Evolutionary conservation across 2,329 filamentous ascomycete species (phyloP), one percentile per base, ranked within the genome.

Genomic region (Aspergillus tamarii): DNA sequence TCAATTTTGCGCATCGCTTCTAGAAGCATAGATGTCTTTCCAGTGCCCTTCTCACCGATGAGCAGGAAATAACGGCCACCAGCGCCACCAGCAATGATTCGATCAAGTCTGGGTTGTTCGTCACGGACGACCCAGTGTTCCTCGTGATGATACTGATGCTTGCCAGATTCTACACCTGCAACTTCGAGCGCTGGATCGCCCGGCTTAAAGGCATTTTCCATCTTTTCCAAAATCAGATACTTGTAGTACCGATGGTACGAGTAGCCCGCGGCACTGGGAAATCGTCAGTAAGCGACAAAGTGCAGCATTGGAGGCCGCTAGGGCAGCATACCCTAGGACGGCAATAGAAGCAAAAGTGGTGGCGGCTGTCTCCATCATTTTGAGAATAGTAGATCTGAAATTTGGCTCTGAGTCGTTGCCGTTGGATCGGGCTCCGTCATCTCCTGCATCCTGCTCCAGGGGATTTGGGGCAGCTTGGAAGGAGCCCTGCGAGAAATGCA

Each of bases 1-100:
- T 97, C 87, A 61, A 94, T 90, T 77, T 96, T 96, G 60, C 90
- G 89, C 94, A 99, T 99, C 10, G 93, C 92, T 75, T 98, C 93
- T 23, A 99, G 84, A 72, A 99, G 82, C 95, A 99, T 98, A 69
- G 92, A 96, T 64, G 92, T 96, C 82, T 99, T 99, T 8, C 95
- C 95, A 0, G 92, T 96, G 6, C 95, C 95, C 80, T 99, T 98
- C 74, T 98, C 95, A 52, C 95, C 95, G 54, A 98, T 88, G 2
- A 99, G 83, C 2, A 99, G 85, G 77, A 95, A 92, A 74, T 99
- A 99, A 74, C 96, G 93, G 12, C 95, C 95, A 53, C 83, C 83
- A 32, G 87, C 84, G 3, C 84, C 80, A 1, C 95, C 95, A 55
- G 85, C 81, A 28, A 99, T 86, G 67, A 99, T 97, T n/a, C 81